These are phyloP conservation scores for Cutaneotrichosporon arboriforme DNA, from an alignment of 1,284 basidiomycete genomes.

Conservation along the genomic window DNA sequence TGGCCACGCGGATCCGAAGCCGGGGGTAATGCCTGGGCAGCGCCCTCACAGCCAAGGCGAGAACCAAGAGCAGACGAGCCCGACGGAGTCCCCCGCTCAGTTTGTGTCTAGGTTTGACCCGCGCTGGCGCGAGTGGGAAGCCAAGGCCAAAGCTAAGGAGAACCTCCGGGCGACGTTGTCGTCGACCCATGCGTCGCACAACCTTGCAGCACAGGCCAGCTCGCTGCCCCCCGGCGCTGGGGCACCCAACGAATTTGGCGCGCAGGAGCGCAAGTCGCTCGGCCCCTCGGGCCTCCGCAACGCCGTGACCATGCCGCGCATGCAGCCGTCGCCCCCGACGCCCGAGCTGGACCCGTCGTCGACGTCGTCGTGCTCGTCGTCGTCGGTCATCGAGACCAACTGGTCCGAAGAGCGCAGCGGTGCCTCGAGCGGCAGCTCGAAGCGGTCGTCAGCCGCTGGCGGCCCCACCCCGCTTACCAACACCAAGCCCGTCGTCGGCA, in stretches of 20 bases:
- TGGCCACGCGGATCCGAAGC: no score
- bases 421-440: neutral
- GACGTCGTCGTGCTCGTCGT: conserved; percentile 20
- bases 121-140: neutral
- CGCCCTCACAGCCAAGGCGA: no score
- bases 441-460: neutral
- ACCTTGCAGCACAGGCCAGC: neutral
- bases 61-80: no score
- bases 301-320: neutral
- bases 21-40: no score
- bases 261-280: neutral
- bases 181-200: neutral
- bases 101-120: conserved; percentile 10
- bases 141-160: neutral
- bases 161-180: neutral
- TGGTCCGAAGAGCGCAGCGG: conserved; percentile 10
- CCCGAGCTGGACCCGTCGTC: conserved; percentile 30
- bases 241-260: neutral
- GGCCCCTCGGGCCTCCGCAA: conserved; percentile 12
- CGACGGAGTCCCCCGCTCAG: neutral
- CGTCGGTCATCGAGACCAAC: conserved; percentile 12
- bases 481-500: conserved; percentile 1
- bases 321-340: conserved; percentile 21
- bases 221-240: neutral
- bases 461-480: neutral